Conservation (phyloP, 352 stramenopile species). For the Phytophthora lateralis region DNA sequence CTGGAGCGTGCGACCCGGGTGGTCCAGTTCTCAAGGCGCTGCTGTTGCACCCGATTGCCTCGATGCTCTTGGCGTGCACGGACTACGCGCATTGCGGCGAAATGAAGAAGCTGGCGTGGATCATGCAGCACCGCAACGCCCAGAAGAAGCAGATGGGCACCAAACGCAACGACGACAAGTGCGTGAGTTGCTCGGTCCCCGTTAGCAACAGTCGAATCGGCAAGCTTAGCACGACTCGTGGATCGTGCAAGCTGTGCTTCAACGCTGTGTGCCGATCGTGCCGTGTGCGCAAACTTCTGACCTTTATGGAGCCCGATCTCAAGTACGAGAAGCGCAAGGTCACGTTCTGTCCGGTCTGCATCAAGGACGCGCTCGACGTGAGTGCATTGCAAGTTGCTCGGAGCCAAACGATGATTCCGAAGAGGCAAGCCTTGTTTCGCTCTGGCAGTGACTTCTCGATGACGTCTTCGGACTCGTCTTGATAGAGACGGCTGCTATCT, state of each 20-base stretch:
- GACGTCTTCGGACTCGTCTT: constrained; percentile 30
- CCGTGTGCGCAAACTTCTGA: constrained; percentile 43
- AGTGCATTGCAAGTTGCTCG: constrained; percentile 36
- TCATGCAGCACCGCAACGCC: constrained; percentile 36
- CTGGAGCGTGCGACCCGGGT: constrained; percentile 29
- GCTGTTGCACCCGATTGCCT: constrained; percentile 24
- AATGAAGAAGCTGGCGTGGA: constrained; percentile 47
- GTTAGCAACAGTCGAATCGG: constrained; percentile 24
- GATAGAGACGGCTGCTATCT: not conserved
- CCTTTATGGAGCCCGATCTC: constrained; percentile 40
- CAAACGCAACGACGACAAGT: constrained; percentile 30
- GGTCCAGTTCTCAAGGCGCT: constrained; percentile 31
- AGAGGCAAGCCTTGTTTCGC: constrained; percentile 8
- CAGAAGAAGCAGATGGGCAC: constrained; percentile 34
- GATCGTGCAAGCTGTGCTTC: constrained; percentile 48
- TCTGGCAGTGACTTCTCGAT: constrained; percentile 27
- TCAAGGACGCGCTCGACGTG: constrained; percentile 36
- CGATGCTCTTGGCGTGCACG: constrained; percentile 31
- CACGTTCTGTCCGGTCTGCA: constrained; percentile 49
- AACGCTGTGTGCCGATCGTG: constrained; percentile 45
- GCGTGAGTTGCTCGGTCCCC: constrained; percentile 32
- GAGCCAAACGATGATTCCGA: constrained; percentile 18
- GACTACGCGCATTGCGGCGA: constrained; percentile 40
- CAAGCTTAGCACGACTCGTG: constrained; percentile 36
- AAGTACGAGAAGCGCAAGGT: constrained; percentile 49